phyloP scores from a whole-genome alignment of 768 basidiomycete genomes.

The Lanmaoa rubissima region DNA sequence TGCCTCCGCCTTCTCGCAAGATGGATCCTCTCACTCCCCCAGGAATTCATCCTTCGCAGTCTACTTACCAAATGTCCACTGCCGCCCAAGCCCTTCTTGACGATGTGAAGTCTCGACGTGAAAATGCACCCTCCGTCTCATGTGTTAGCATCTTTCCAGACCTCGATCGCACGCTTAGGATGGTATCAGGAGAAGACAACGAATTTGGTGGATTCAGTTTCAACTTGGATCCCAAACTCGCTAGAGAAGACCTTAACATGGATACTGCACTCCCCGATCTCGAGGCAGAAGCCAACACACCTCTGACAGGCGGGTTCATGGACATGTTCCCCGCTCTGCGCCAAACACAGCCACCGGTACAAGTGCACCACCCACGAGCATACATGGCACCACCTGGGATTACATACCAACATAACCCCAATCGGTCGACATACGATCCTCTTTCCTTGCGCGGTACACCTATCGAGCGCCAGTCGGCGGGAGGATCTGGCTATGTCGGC shows the following conservation, averaged over 20 bases:
- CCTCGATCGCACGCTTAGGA: conserved; percentile 79
- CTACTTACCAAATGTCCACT: conserved; percentile 81
- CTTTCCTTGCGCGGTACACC: conserved; percentile 39
- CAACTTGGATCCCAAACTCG: conserved; percentile 79
- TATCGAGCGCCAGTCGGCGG: conserved; percentile 46
- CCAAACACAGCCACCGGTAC: conserved; percentile 23
- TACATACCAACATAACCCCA: conserved; percentile 45
- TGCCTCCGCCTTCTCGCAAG: conserved; percentile 46
- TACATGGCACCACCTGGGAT: conserved; percentile 55
- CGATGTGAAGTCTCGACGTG: conserved; percentile 75
- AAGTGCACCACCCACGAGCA: conserved; percentile 27
- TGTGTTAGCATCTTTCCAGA: conserved; percentile 78
- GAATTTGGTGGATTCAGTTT: conserved; percentile 77
- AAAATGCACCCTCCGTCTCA: conserved; percentile 44
- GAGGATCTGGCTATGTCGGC: conserved; percentile 59
- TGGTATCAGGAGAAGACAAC: conserved; percentile 60
- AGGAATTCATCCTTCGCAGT: conserved; percentile 41
- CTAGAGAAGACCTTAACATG: conserved; percentile 41
- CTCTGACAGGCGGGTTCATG: conserved; percentile 63
- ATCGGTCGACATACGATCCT: conserved; percentile 58
- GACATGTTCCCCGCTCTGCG: conserved; percentile 70
- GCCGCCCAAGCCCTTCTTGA: conserved; percentile 83
- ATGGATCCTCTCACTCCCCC: conserved; percentile 49
- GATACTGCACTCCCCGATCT: conserved; percentile 49
- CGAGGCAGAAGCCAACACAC: conserved; percentile 43